phyloP scores from a whole-genome alignment of 495 filamentous ascomycete species.

The Penicillium paxilli region DNA sequence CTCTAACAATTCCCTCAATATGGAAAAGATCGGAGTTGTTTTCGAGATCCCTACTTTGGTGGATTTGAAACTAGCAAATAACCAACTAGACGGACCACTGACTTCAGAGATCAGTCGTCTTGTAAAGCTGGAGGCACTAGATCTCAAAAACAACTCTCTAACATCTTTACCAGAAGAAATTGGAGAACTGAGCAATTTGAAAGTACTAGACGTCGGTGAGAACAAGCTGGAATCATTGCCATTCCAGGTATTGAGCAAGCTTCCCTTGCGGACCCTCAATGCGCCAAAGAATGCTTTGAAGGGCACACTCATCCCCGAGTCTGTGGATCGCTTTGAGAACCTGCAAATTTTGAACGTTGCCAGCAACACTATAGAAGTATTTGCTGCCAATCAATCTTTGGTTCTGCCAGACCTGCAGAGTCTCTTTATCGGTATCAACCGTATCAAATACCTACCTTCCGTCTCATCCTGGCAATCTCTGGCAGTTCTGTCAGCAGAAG shows the following conservation, averaged over 20 bases:
- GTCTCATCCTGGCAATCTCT: conserved; percentile 71
- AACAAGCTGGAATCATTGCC: conserved; percentile 73
- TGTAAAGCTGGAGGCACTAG: conserved; percentile 70
- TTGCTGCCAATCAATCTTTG: conserved; percentile 52
- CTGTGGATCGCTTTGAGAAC: conserved; percentile 54
- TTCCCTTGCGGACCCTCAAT: conserved; percentile 73
- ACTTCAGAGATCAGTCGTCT: conserved; percentile 58
- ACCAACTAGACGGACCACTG: conserved; percentile 67
- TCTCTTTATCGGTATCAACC: conserved; percentile 73
- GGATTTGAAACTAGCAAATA: conserved; percentile 81
- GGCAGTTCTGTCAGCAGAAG: conserved; percentile 69
- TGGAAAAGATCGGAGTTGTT: conserved; percentile 69
- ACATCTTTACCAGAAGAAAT: conserved; percentile 72
- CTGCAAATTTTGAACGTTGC: conserved; percentile 76
- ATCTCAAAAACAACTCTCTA: conserved; percentile 79
- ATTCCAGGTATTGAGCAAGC: conserved; percentile 59
- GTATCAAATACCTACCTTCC: conserved; percentile 68
- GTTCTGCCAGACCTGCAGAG: conserved; percentile 71
- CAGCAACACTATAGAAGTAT: conserved; percentile 65
- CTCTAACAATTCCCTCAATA: conserved; percentile 76
- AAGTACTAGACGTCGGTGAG: conserved; percentile 72
- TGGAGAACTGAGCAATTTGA: conserved; percentile 61
- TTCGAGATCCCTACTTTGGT: conserved; percentile 66
- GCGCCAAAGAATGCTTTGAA: conserved; percentile 77
- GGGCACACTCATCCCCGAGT: conserved; percentile 66